Percentiles rank a stretch among this genome's conserved stretches.
Conservation (phyloP, 768 basidiomycete genomes). For the Leccinellum rugosiceps region DNA sequence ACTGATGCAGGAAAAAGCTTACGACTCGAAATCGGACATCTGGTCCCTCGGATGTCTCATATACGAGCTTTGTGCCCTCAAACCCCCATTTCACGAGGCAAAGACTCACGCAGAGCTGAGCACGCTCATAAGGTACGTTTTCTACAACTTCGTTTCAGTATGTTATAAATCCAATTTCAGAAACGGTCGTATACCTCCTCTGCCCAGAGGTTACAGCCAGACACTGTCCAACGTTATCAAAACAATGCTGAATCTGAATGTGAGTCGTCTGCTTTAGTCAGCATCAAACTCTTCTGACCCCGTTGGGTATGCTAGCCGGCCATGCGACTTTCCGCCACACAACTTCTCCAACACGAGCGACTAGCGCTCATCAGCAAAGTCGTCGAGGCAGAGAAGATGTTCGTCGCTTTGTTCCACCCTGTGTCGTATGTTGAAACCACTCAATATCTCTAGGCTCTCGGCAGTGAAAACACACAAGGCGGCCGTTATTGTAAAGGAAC, state of each 20-base stretch:
- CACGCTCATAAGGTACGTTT: conserved; percentile 71
- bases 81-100: conserved; percentile 91
- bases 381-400: conserved; percentile 79
- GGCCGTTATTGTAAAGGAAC: conserved; percentile 55
- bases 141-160: not conserved
- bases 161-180: conserved; percentile 31
- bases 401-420: conserved; percentile 14
- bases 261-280: conserved; percentile 33
- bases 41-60: conserved; percentile 98
- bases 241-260: conserved; percentile 84
- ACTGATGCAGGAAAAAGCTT: conserved; percentile 94
- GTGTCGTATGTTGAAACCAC: not conserved
- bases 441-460: conserved; percentile 44
- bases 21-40: conserved; percentile 97
- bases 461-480: conserved; percentile 63
- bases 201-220: conserved; percentile 81
- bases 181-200: conserved; percentile 86
- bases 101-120: conserved; percentile 86
- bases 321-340: conserved; percentile 80
- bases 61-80: conserved; percentile 92
- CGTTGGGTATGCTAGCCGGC: conserved; percentile 53
- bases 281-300: not conserved
- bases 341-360: conserved; percentile 78
- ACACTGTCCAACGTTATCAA: conserved; percentile 72
- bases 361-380: conserved; percentile 69